These are phyloP conservation scores for Voacanga thouarsii DNA, from an alignment of 257 asterid genomes.

Conservation along the genomic window DNA sequence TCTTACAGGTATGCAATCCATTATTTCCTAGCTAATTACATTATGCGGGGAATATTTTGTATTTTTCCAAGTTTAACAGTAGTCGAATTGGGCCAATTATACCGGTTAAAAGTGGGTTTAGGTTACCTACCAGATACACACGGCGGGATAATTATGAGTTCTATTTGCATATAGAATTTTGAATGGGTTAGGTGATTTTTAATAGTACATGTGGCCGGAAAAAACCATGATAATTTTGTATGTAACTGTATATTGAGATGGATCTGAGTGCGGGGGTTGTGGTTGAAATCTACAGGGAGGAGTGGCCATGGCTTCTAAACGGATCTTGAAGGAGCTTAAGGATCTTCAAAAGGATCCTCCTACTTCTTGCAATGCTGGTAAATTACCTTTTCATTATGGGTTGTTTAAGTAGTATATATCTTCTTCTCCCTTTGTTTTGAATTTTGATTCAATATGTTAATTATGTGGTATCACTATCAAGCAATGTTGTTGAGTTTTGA, in stretches of 20 bases:
- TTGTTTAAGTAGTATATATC: too few species aligned
- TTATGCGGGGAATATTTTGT: neutral
- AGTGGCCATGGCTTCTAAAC: conserved; percentile 77
- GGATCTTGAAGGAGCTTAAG: conserved; percentile 95
- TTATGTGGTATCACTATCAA: too few species aligned
- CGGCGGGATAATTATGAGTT: neutral
- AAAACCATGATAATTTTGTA: neutral
- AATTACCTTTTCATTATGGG: neutral
- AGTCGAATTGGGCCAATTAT: neutral
- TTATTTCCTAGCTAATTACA: neutral
- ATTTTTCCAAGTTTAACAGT: neutral
- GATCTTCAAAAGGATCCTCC: conserved; percentile 98
- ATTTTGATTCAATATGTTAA: too few species aligned
- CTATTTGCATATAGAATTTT: neutral
- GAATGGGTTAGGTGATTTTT: neutral
- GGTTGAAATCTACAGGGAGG: conserved; percentile 25
- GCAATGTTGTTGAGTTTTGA: too few species aligned
- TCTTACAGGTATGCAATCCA: neutral
- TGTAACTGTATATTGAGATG: conserved; percentile 1
- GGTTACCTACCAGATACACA: neutral
- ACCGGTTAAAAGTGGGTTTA: neutral
- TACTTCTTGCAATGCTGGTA: conserved; percentile 93
- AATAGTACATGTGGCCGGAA: neutral
- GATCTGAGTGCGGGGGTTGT: conserved; percentile 27
- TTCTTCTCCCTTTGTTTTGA: neutral